Conservation (phyloP, 1,284 basidiomycete genomes). For the Ustilago crameri region DNA sequence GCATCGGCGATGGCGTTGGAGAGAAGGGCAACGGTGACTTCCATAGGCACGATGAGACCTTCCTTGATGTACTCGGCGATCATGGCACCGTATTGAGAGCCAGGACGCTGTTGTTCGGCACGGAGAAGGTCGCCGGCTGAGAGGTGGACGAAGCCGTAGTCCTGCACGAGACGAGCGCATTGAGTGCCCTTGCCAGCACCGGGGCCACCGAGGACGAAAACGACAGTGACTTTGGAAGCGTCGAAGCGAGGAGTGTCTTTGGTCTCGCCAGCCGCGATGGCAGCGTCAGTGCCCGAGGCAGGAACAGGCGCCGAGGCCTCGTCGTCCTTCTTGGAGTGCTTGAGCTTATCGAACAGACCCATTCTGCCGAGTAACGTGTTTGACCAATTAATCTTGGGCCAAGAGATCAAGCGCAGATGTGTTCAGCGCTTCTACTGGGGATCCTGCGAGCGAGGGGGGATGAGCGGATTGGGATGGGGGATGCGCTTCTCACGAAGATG, state of each 20-base stretch:
- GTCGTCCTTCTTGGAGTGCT: conserved; percentile 33
- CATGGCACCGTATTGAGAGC: conserved; percentile 85
- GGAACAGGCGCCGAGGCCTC: conserved; percentile 7
- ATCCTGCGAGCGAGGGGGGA: conserved; percentile 54
- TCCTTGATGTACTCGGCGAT: conserved; percentile 91
- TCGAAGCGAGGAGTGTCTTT: conserved; percentile 74
- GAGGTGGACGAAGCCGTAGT: conserved; percentile 91
- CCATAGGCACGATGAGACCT: conserved; percentile 94
- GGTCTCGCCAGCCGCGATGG: conserved; percentile 1
- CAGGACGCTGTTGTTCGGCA: conserved; percentile 87
- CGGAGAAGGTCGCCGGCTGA: conserved; percentile 97
- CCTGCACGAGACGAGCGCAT: conserved; percentile 85
- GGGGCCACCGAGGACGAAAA: conserved; percentile 96
- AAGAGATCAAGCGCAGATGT: conserved; percentile 17
- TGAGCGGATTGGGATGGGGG: conserved; percentile 63
- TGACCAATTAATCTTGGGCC: conserved; percentile 51
- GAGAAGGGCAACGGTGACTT: conserved; percentile 94
- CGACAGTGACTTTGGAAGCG: conserved; percentile 80
- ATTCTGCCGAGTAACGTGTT: conserved; percentile 51
- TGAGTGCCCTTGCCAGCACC: conserved; percentile 99
- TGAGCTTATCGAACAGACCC: conserved; percentile 52
- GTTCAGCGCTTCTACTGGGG: conserved; percentile 28
- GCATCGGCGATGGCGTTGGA: conserved; percentile 88
- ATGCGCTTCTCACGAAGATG: conserved; percentile 54
- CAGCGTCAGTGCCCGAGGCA: conserved; percentile 2